Conservation (phyloP, 2,329 filamentous ascomycete genomes). For the Niveomyces coronatus region DNA sequence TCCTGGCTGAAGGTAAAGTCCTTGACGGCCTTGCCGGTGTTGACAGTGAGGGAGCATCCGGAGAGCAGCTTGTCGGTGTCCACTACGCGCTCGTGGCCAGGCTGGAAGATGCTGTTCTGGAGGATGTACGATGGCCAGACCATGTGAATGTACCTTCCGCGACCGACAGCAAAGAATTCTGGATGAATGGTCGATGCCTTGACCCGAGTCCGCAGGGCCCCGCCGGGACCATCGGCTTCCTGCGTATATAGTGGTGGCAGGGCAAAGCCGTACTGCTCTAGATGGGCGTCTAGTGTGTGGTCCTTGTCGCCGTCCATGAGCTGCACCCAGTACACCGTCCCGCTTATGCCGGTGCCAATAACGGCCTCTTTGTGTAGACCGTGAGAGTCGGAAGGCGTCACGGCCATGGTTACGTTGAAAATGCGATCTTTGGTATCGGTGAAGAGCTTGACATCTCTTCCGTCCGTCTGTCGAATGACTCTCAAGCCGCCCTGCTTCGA, state of each 20-base stretch:
- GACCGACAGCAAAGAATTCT: slow-evolving; percentile 89
- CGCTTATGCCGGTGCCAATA: slow-evolving; percentile 86
- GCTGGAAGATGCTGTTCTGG: slow-evolving; percentile 52
- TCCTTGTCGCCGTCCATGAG: slow-evolving; percentile 70
- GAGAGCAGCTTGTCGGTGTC: slow-evolving; percentile 81
- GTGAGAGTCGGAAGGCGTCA: slow-evolving; percentile 47
- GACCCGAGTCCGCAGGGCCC: slow-evolving; percentile 89
- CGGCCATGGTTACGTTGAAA: slow-evolving; percentile 83
- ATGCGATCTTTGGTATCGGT: slow-evolving; percentile 85
- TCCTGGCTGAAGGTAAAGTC: slow-evolving; percentile 98
- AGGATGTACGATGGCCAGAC: slow-evolving; percentile 60
- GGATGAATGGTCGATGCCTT: slow-evolving; percentile 82
- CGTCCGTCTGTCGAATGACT: slow-evolving; percentile 89
- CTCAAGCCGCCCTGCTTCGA: slow-evolving; percentile 87
- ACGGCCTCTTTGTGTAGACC: slow-evolving; percentile 64
- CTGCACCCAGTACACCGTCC: slow-evolving; percentile 91
- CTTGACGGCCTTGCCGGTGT: slow-evolving; percentile 95
- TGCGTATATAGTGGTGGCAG: slow-evolving; percentile 78
- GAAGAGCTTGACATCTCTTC: slow-evolving; percentile 84
- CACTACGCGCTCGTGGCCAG: slow-evolving; percentile 57
- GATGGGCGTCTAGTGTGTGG: slow-evolving; percentile 63
- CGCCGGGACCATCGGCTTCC: slow-evolving; percentile 84
- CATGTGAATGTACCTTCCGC: slow-evolving; percentile 92
- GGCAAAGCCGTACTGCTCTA: slow-evolving; percentile 78
- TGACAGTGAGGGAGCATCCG: slow-evolving; percentile 84